phyloP scores from a whole-genome alignment of 108 stramenopile species.

The Nannochloropsis oceanica region DNA sequence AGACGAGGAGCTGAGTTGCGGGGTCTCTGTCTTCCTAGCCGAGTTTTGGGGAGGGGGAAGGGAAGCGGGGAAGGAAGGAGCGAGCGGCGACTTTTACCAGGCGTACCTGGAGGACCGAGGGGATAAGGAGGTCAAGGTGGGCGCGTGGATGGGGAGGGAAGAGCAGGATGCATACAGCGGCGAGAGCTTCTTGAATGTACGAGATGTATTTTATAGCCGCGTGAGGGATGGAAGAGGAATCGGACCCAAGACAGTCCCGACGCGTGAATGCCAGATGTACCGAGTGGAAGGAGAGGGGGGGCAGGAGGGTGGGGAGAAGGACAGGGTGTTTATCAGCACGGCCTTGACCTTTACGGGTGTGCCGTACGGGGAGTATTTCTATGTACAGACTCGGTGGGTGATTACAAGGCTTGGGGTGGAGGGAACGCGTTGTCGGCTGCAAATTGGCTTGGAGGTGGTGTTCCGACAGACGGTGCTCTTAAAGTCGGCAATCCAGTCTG shows the following conservation, averaged over 20 bases:
- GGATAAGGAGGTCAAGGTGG: neutral
- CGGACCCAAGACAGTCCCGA: neutral
- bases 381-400: neutral
- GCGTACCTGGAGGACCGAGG: neutral
- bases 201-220: neutral
- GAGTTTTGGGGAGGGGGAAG: neutral
- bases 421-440: neutral
- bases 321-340: neutral
- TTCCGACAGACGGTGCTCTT: neutral
- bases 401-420: neutral
- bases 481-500: neutral
- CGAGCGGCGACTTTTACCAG: neutral
- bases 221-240: neutral
- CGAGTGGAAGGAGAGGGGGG: neutral
- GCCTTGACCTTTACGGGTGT: neutral
- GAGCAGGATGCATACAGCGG: neutral
- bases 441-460: neutral
- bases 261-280: neutral
- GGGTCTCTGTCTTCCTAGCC: neutral
- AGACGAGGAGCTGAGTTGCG: neutral
- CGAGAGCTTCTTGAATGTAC: neutral
- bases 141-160: neutral
- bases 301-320: neutral
- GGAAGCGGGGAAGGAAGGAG: neutral
- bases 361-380: neutral